phyloP scores from a whole-genome alignment of 2,329 filamentous ascomycete genomes.

The Phaeosphaeria sp. region DNA sequence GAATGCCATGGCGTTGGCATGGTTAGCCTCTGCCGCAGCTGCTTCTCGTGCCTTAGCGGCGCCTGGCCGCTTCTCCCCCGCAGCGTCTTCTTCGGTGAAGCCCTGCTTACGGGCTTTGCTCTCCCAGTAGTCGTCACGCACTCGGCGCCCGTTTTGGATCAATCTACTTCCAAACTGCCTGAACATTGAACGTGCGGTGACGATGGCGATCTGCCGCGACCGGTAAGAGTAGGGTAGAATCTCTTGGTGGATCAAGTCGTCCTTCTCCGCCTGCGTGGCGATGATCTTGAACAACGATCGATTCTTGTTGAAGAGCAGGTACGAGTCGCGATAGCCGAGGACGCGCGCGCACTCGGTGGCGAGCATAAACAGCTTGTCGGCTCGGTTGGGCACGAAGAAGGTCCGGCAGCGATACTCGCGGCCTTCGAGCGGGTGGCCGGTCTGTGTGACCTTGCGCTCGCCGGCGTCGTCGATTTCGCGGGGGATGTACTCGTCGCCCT shows the following conservation, averaged over 20 bases:
- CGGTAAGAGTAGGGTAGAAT: slow-evolving; percentile 97
- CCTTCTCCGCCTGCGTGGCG: slow-evolving; percentile 92
- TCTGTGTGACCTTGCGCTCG: slow-evolving; percentile 88
- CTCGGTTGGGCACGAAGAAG: slow-evolving; percentile 88
- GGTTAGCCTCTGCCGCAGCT: slow-evolving; percentile 68
- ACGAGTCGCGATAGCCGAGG: slow-evolving; percentile 94
- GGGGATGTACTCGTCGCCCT: slow-evolving; percentile 92
- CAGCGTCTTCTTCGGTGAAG: slow-evolving; percentile 94
- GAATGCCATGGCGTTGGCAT: slow-evolving; percentile 57
- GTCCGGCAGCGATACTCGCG: slow-evolving; percentile 93
- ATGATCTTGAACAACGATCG: slow-evolving; percentile 97
- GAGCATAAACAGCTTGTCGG: slow-evolving; percentile 96
- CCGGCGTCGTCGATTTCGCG: slow-evolving; percentile 92
- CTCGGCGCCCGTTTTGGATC: slow-evolving; percentile 85
- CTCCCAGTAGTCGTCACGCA: slow-evolving; percentile 99
- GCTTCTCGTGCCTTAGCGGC: slow-evolving; percentile 87
- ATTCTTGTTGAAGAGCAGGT: slow-evolving; percentile 98
- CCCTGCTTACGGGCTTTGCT: slow-evolving; percentile 96
- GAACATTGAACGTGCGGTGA: slow-evolving; percentile 98
- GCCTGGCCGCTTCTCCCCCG: slow-evolving; percentile 94
- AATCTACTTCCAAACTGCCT: slow-evolving; percentile 96
- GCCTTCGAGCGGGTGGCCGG: slow-evolving; percentile 80
- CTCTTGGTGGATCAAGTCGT: slow-evolving; percentile 92
- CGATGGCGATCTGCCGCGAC: slow-evolving; percentile 97
- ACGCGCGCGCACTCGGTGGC: slow-evolving; percentile 96